A percentile compares a stretch with the other conserved stretches of the same genome.
Evolutionary conservation across 257 asterid species (phyloP).

Genomic region (Solanum chaucha): DNA sequence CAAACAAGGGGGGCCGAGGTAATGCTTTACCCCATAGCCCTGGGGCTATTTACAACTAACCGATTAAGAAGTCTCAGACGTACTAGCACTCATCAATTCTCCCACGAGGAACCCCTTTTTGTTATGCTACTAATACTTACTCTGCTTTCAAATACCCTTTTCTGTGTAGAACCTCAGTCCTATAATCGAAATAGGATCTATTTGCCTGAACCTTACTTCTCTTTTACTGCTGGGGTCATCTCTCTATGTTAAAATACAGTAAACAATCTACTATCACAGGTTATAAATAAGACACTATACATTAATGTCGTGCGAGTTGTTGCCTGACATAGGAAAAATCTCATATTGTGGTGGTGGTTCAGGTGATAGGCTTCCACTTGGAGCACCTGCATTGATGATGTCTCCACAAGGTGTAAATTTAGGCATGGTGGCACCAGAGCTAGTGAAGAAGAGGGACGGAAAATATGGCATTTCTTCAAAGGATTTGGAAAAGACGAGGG

Average conservation of each 20-base stretch:
- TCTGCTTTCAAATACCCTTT: background rate
- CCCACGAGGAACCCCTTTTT: background rate
- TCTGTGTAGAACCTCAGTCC: background rate
- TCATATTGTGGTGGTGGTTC: background rate
- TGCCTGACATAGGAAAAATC: background rate
- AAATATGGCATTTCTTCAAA: slow-evolving; percentile 44
- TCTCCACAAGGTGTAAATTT: slow-evolving; percentile 50
- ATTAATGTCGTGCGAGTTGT: background rate
- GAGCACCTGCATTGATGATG: slow-evolving; percentile 70
- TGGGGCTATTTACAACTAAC: too few relatives aligned
- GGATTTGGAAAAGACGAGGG: slow-evolving; percentile 22
- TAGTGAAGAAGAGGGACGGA: slow-evolving; percentile 33
- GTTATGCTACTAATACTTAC: background rate
- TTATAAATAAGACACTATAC: too few relatives aligned
- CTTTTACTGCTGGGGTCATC: too few relatives aligned
- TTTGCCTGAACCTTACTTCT: background rate
- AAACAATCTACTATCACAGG: background rate
- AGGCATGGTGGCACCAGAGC: slow-evolving; percentile 38
- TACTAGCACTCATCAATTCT: background rate
- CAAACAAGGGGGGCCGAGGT: background rate
- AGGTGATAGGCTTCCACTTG: slow-evolving; percentile 67
- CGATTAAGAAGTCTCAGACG: too few relatives aligned
- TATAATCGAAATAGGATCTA: background rate
- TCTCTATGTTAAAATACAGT: background rate
- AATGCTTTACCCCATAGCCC: background rate